Percentiles rank a stretch among this genome's conserved stretches.
These are phyloP conservation scores for Abortiporus biennis DNA, from an alignment of 1,284 basidiomycete species.

Conservation along the genomic window DNA sequence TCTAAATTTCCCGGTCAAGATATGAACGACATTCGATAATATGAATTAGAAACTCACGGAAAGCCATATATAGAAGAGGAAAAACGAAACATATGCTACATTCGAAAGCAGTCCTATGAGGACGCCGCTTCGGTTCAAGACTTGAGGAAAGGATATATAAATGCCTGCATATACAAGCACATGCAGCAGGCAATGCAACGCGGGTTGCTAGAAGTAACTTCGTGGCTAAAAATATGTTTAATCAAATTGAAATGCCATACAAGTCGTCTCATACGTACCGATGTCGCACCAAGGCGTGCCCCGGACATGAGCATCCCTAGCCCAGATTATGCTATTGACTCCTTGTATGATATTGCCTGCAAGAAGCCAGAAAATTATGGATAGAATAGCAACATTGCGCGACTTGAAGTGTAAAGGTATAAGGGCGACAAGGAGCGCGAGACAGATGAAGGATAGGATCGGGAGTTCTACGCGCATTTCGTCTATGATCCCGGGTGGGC, in stretches of 20 bases:
- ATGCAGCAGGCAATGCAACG: constrained; percentile 43
- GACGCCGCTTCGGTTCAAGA: constrained; percentile 24
- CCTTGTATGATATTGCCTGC: constrained; percentile 35
- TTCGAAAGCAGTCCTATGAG: constrained; percentile 37
- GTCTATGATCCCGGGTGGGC: too few species aligned
- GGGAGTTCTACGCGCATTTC: constrained; percentile 45
- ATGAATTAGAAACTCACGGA: constrained; percentile 40
- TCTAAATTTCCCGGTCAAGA: constrained; percentile 35
- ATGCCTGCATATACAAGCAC: constrained; percentile 37
- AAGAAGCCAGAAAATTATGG: constrained; percentile 41
- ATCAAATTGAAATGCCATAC: not conserved
- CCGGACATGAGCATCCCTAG: constrained; percentile 27
- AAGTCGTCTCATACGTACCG: constrained; percentile 24
- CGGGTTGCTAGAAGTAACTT: constrained; percentile 36
- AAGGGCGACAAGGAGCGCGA: constrained; percentile 31
- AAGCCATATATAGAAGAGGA: constrained; percentile 48
- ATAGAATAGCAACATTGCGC: constrained; percentile 42
- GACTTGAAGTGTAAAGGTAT: constrained; percentile 33
- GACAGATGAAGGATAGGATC: constrained; percentile 42
- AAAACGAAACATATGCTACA: constrained; percentile 43
- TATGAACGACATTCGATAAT: constrained; percentile 3
- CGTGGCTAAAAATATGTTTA: constrained; percentile 26
- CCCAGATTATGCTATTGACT: constrained; percentile 40
- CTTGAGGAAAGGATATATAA: constrained; percentile 21
- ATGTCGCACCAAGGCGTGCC: constrained; percentile 47